Base-by-base conservation (phyloP, 257 asterid genomes). In the Phtheirospermum japonicum region DNA sequence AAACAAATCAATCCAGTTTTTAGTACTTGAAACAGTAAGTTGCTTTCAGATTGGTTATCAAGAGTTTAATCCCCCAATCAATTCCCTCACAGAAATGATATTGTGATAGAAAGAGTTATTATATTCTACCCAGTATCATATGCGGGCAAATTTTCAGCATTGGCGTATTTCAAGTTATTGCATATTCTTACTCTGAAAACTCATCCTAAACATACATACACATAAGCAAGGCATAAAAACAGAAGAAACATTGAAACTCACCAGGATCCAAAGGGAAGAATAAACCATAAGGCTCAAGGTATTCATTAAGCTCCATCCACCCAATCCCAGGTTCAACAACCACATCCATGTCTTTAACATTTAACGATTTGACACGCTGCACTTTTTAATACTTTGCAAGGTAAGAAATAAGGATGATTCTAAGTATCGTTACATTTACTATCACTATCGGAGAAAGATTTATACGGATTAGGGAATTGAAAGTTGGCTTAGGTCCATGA, bases 221-320 rank as follows among this genome's bases (percentile, higher is more conserved):
- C 61, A 58, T 66, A 8, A 13, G 13, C 26, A 57, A 65, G 46
- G 36, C 64, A 66, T 48, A n/a, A 52, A 56, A 59, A 49, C 36
- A 48, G 53, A 61, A 70, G 46, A 67, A 19, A 46, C 18, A 13
- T 4, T 46, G 31, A 55, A 71, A 60, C 85, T 74, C 46, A 81
- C 99, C 97, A 58, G 99, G 99, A 82, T 93, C 99, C 67, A 93
- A 83, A 70, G 99, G 99, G 65, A 93, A 93, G 77, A 93, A 89
- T 71, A 93, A 88, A 54, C 96, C 99, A 78, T 82, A 87, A 26
- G 97, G 94, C 80, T 92, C 96, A 49, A 92, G 81, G 76, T 80
- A 87, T 26, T 89, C 97, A 70, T 93, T 93, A 57, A 93, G 97
- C 78, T 89, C 99, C 84, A 87, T 85, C 99, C 97, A 93, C 60